Evolutionary conservation across 2,329 filamentous ascomycete genomes (phyloP), one percentile per base, ranked within the genome.

Genomic region (Helminthosporium solani): DNA sequence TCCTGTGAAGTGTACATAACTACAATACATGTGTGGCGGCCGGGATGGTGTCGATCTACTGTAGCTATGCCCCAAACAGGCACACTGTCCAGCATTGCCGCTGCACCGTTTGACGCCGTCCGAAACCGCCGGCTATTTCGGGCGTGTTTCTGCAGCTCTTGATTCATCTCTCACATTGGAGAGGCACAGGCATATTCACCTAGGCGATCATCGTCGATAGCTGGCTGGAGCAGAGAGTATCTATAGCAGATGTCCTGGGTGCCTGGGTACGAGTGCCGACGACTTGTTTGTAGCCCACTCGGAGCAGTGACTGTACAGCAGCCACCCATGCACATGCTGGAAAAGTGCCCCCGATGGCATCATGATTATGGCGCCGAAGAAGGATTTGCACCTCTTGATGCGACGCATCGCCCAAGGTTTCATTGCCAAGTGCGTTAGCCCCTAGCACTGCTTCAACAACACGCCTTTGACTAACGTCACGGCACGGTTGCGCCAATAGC

Each of bases 381-480:
- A 44, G 36, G 45, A 33, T 42, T 42, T 43, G 36, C 40, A 20
- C n/a, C 31, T 38, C 37, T 30, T n/a, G 33, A 33, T 23, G 14
- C 31, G 12, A 7, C 6, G 33, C 41, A 15, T 31, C 6, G 5
- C 8, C 34, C n/a, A 37, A 31, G 9, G 35, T 33, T 42, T 36
- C 40, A 49, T 49, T 49, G 46, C 46, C 46, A 49, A 49, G 46
- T 36, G n/a, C 21, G 28, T 20, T 15, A 27, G 28, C 15, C 27
- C 27, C 27, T 41, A 27, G n/a, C n/a, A n/a, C n/a, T n/a, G n/a
- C n/a, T n/a, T n/a, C n/a, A n/a, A 14, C 38, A 25, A 18, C 38
- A 18, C 38, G 33, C 33, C 28, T 31, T 31, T 31, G 6, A 31
- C 28, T 31, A 31, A 31, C 12, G 28, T 31, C 12, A 4, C 7